phyloP scores from a whole-genome alignment of 73 alveolate genomes.

The Effrenium voratum region DNA sequence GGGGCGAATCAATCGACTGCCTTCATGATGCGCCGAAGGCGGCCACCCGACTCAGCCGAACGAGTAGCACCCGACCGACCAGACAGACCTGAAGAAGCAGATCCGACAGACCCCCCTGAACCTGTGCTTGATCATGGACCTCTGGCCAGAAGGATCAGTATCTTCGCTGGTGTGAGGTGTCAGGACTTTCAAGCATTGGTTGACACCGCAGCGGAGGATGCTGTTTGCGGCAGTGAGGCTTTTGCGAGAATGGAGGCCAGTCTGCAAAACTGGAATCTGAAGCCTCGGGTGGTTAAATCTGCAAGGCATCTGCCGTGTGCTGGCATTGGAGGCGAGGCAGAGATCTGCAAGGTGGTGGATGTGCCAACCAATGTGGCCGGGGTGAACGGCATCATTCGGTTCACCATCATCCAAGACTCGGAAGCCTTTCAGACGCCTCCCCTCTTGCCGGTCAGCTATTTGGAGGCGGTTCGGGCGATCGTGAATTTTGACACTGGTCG shows the following conservation, averaged over 20 bases:
- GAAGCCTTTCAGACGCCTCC: background rate
- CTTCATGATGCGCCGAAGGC: background rate
- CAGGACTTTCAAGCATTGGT: background rate
- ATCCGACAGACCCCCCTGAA: background rate
- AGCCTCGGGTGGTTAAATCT: background rate
- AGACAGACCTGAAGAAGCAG: background rate
- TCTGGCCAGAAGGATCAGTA: background rate
- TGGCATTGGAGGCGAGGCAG: background rate
- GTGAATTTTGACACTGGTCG: background rate
- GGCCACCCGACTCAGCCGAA: too few species aligned
- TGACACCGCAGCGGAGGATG: background rate
- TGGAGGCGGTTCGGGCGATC: background rate
- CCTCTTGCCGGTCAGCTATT: background rate
- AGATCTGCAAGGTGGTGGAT: background rate
- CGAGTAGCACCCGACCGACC: background rate
- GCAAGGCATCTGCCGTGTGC: background rate
- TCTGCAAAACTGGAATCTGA: background rate
- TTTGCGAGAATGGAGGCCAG: background rate
- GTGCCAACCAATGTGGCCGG: background rate
- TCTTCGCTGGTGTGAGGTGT: background rate
- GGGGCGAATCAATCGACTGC: background rate
- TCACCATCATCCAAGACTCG: background rate
- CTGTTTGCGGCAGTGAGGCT: background rate
- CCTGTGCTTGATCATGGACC: background rate
- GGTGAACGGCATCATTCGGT: background rate